phyloP scores from a whole-genome alignment of 164 flowering plant species.

The Magnolia kwangsiensis region DNA sequence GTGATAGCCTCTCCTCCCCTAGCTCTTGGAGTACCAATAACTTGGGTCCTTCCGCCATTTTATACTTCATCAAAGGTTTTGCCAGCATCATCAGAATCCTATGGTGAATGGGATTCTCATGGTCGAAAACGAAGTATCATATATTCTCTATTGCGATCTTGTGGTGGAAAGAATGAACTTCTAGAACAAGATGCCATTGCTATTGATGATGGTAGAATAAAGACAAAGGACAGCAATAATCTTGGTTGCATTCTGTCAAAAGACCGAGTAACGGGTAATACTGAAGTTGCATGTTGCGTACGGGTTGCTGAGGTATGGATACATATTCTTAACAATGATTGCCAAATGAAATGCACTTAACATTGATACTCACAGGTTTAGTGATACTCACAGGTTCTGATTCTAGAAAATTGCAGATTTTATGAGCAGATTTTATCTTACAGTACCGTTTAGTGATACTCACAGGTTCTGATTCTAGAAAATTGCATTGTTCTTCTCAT shows the following conservation, averaged over 20 bases:
- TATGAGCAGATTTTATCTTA: too few species aligned
- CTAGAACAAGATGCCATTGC: slow-evolving; percentile 39
- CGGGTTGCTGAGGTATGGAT: slow-evolving; percentile 73
- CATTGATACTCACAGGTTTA: too few species aligned
- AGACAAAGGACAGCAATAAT: slow-evolving; percentile 51
- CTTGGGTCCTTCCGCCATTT: slow-evolving; percentile 90
- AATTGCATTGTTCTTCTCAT: too few species aligned
- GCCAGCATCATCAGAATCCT: slow-evolving; percentile 54
- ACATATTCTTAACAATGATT: too few species aligned
- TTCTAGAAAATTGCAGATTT: too few species aligned
- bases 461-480: too few species aligned
- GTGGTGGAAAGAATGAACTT: slow-evolving; percentile 36
- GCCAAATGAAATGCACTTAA: too few species aligned
- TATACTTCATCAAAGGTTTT: slow-evolving; percentile 66
- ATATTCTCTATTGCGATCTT: slow-evolving; percentile 57
- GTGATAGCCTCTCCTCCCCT: slow-evolving; percentile 88
- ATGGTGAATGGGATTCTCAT: slow-evolving; percentile 37
- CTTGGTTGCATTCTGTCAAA: slow-evolving; percentile 88
- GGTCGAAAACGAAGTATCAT: slow-evolving; percentile 46
- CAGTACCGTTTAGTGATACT: too few species aligned
- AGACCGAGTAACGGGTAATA: slow-evolving; percentile 63
- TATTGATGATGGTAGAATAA: slow-evolving; percentile 59
- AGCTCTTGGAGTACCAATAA: slow-evolving; percentile 79
- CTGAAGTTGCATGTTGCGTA: slow-evolving; percentile 78
- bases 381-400: too few species aligned